Conservation (phyloP, 2,329 filamentous ascomycete species). For the Penicillium italicum region DNA sequence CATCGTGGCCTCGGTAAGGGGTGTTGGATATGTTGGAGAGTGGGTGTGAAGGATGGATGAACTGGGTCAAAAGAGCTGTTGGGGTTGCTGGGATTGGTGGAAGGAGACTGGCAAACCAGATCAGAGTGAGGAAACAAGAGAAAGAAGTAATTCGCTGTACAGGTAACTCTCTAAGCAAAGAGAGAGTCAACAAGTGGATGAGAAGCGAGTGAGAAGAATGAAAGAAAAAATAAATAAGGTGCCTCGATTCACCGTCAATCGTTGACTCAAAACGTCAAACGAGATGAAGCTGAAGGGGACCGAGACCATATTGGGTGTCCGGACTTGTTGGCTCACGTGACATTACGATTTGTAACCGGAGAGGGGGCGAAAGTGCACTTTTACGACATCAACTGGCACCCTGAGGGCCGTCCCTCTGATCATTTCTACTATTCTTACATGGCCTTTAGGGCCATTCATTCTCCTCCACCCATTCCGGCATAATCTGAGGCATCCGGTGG, state of each 20-base stretch:
- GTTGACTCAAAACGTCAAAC: neutral
- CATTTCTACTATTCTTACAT: constrained; percentile 22
- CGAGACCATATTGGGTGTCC: constrained; percentile 7
- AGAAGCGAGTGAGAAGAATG: neutral
- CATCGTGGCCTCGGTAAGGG: constrained; percentile 31
- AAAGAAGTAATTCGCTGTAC: constrained; percentile 13
- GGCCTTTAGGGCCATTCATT: constrained; percentile 18
- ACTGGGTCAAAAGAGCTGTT: constrained; percentile 12
- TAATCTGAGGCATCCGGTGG: constrained; percentile 1
- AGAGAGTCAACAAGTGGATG: neutral
- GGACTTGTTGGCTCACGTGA: constrained; percentile 5
- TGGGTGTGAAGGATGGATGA: constrained; percentile 9
- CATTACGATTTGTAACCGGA: constrained; percentile 8
- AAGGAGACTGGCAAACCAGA: constrained; percentile 5
- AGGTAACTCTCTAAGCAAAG: neutral
- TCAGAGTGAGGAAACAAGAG: neutral
- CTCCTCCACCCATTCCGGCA: constrained; percentile 10
- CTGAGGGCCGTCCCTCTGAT: constrained; percentile 17
- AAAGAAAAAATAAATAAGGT: neutral
- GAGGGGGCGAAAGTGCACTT: constrained; percentile 7
- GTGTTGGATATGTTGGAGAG: constrained; percentile 5
- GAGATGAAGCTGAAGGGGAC: constrained; percentile 13
- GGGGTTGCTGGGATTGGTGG: constrained; percentile 5
- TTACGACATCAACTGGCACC: constrained; percentile 7
- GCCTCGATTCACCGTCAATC: constrained; percentile 5